Evolutionary conservation across 768 basidiomycete genomes (phyloP).

Genomic region (Rhizopogon vulgaris): DNA sequence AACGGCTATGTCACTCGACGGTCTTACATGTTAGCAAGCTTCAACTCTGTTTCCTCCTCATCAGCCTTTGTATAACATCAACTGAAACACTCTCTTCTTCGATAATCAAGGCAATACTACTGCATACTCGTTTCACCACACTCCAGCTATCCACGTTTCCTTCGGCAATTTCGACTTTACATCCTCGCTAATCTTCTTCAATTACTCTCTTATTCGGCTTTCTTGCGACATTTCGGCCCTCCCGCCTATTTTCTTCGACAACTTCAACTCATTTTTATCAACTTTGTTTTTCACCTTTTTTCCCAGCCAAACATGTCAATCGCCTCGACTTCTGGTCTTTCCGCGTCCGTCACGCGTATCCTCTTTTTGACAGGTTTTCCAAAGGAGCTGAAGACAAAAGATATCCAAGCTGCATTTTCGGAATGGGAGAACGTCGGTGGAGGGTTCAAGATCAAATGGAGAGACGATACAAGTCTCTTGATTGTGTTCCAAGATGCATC

Average conservation of each 20-base stretch:
- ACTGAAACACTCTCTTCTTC: conserved; percentile 22
- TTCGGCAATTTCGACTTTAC: conserved; percentile 20
- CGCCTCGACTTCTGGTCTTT: conserved; percentile 71
- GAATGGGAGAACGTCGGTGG: conserved; percentile 84
- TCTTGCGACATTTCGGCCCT: conserved; percentile 11
- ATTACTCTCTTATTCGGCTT: conserved; percentile 10
- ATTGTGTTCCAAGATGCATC: conserved; percentile 91
- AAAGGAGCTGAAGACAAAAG: conserved; percentile 94
- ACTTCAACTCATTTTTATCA: not conserved
- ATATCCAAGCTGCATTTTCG: conserved; percentile 85
- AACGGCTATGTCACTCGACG: too few species aligned
- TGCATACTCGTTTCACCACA: conserved; percentile 1
- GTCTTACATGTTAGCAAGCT: conserved; percentile 1
- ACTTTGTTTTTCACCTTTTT: conserved; percentile 3
- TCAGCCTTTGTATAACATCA: conserved; percentile 25
- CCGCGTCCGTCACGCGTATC: conserved; percentile 94
- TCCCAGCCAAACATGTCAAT: conserved; percentile 41
- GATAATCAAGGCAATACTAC: conserved; percentile 9
- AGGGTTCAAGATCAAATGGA: conserved; percentile 99
- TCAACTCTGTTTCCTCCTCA: conserved; percentile 20
- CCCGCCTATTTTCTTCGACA: conserved; percentile 3
- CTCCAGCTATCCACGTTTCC: conserved; percentile 17
- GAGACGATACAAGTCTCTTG: conserved; percentile 91
- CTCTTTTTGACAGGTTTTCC: conserved; percentile 89
- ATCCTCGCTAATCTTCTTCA: conserved; percentile 4